A percentile compares a stretch with the other conserved stretches of the same genome.
These are phyloP conservation scores for Cephalotrichum gorgonifer DNA, from an alignment of 2,329 filamentous ascomycete species.

Conservation along the genomic window DNA sequence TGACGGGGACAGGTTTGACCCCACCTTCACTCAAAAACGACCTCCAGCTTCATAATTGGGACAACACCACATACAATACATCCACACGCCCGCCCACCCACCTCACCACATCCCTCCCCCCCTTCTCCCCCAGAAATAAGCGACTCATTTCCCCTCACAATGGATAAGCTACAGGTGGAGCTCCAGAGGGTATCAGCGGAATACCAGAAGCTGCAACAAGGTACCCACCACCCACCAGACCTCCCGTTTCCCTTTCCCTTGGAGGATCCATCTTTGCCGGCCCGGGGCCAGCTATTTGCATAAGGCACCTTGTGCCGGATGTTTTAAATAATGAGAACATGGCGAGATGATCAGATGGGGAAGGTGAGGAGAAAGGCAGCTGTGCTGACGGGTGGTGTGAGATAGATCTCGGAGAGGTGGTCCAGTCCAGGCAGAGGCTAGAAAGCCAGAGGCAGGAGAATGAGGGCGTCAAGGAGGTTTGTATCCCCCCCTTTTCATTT, in stretches of 20 bases:
- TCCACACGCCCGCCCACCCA: neutral
- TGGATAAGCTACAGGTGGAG: slow-evolving; percentile 65
- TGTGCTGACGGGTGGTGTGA: slow-evolving; percentile 3
- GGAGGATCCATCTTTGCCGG: neutral
- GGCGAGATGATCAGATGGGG: neutral
- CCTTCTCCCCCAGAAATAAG: neutral
- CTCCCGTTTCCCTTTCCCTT: neutral
- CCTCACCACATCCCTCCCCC: neutral
- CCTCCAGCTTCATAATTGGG: too few species aligned
- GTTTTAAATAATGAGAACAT: neutral
- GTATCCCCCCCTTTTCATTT: slow-evolving; percentile 7
- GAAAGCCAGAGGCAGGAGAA: slow-evolving; percentile 95
- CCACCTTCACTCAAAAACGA: too few species aligned
- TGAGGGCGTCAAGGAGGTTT: slow-evolving; percentile 74
- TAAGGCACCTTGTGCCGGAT: neutral
- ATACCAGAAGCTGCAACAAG: slow-evolving; percentile 77
- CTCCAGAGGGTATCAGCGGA: slow-evolving; percentile 79
- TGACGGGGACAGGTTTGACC: too few species aligned
- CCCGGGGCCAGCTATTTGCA: neutral
- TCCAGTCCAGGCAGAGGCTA: slow-evolving; percentile 78
- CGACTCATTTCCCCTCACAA: slow-evolving; percentile 22
- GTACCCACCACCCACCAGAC: slow-evolving; percentile 29
- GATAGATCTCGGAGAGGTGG: slow-evolving; percentile 65
- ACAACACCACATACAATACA: too few species aligned
- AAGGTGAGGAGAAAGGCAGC: neutral